Percentiles rank a stretch among this genome's conserved stretches.
Conservation (phyloP, 2,329 filamentous ascomycete species). For the Cladophialophora yegresii region DNA sequence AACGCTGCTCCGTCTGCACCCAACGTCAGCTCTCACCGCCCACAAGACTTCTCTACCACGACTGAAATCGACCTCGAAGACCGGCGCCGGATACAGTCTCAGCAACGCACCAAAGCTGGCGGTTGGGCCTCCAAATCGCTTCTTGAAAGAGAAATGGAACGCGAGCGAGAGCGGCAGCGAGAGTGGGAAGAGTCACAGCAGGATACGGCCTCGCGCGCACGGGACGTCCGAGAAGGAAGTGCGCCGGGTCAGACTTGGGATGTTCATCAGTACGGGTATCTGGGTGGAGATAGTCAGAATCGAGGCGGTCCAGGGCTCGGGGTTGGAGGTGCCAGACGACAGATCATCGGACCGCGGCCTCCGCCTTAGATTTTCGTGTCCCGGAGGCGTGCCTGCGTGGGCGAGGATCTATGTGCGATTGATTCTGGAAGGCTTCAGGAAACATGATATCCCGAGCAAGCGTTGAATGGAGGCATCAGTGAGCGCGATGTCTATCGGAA, state of each 20-base stretch:
- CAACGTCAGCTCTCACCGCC: conserved; percentile 44
- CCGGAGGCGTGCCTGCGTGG: neutral
- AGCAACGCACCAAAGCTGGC: conserved; percentile 60
- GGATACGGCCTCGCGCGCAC: conserved; percentile 50
- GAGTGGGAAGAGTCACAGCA: conserved; percentile 67
- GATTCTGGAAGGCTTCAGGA: neutral
- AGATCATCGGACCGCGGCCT: conserved; percentile 64
- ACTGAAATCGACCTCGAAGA: conserved; percentile 60
- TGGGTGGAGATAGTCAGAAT: conserved; percentile 65
- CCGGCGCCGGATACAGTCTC: conserved; percentile 54
- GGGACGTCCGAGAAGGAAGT: conserved; percentile 49
- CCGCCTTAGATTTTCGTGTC: conserved; percentile 38
- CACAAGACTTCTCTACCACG: conserved; percentile 53
- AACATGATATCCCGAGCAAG: neutral
- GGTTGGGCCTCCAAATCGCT: conserved; percentile 65
- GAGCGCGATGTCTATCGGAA: neutral
- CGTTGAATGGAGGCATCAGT: neutral
- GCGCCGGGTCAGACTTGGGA: conserved; percentile 56
- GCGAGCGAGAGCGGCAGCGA: conserved; percentile 63
- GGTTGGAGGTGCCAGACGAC: conserved; percentile 59
- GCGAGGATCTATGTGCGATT: neutral
- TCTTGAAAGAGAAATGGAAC: conserved; percentile 67
- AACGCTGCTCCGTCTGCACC: conserved; percentile 54
- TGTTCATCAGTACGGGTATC: conserved; percentile 65
- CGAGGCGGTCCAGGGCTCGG: conserved; percentile 53